These are phyloP conservation scores for Actinidia arguta DNA, from an alignment of 179 eudicot genomes.

Conservation along the genomic window DNA sequence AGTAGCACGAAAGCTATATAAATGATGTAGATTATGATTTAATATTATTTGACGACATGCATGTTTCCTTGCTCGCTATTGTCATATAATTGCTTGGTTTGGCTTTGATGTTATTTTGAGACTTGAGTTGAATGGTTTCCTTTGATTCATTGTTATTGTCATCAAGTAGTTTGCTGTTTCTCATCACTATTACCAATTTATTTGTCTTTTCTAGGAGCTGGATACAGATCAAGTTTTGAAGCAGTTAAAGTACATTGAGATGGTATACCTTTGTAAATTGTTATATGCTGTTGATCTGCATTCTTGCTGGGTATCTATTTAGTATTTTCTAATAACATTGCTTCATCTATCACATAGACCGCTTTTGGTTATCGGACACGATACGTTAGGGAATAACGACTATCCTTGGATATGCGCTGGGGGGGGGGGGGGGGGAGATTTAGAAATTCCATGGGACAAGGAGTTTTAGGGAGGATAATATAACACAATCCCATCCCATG, in stretches of 20 bases:
- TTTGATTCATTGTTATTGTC: neutral
- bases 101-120: neutral
- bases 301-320: neutral
- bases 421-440: too few species aligned
- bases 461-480: neutral
- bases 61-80: neutral
- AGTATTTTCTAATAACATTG: neutral
- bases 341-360: slow-evolving; percentile 1
- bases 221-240: slow-evolving; percentile 83
- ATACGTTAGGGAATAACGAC: too few species aligned
- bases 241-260: slow-evolving; percentile 87
- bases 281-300: neutral
- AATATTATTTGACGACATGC: neutral
- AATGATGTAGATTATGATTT: too few species aligned
- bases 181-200: neutral
- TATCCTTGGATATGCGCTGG: too few species aligned
- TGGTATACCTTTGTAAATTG: slow-evolving; percentile 50
- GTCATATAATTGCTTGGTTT: neutral
- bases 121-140: neutral
- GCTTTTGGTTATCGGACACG: neutral
- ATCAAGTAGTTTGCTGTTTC: neutral
- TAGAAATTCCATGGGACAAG: too few species aligned
- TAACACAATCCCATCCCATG: too few species aligned
- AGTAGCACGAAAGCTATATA: too few species aligned
- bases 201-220: slow-evolving; percentile 65